Base-by-base conservation (phyloP, 192 early-diverging fungal species). In the Coemansia aciculifera region DNA sequence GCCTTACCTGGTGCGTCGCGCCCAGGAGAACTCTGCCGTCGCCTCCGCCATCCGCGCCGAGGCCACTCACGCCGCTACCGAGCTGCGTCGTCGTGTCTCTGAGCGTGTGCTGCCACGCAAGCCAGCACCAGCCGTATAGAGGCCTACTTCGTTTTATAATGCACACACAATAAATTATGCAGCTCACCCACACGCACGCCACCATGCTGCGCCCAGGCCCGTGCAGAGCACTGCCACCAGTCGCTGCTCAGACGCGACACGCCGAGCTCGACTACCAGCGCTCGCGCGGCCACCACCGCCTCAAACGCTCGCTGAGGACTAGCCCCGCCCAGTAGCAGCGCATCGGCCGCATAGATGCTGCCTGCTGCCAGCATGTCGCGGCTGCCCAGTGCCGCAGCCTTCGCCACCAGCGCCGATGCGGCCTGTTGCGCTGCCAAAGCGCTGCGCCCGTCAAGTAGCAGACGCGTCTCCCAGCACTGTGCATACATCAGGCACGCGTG, bases 1-100 rank as follows among this genome's bases (percentile, higher is more conserved):
- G 74, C 95, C 97, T 5, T 99, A 95, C 71, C 82, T 99, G 63
- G 84, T 95, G 44, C 90, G 96, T 37, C 89, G 97, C 23, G 97
- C 94, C 37, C 92, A 94, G 81, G 97, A 99, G 78, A 99, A 99
- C 86, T 87, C 89, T 8, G 86, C 90, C 29, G 86, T 97, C 1
- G 73, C 95, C 38, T 87, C 86, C 8, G 87, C 88, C 43, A 87
- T 89, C 54, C 59, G 69, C 29, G 61, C 74, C 31, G 91, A 93
- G 79, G 85, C 86, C 23, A 51, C 67, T 11, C 36, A 84, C 46
- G 70, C 91, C 63, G 85, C 87, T 84, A 73, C 82, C 44, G 91
- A 93, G 72, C 68, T 91, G 65, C 65, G 59, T 59, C 63, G 68
- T 71, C 81, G 81, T 63, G 15, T 74, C 42, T 32, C 54, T 49